Conservation (phyloP, 495 filamentous ascomycete genomes). For the Penicillium psychrofluorescens region DNA sequence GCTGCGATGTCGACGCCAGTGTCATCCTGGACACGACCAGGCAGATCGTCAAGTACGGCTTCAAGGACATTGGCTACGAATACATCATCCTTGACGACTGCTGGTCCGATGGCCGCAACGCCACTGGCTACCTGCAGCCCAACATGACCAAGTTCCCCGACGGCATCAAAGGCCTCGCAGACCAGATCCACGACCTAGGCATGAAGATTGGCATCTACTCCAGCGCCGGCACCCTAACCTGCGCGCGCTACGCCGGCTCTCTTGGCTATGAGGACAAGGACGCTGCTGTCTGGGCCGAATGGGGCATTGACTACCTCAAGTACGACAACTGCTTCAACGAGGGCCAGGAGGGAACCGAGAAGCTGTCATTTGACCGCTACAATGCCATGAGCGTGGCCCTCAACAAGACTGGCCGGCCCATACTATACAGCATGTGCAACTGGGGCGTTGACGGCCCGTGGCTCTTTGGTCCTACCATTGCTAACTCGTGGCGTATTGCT, state of each 20-base stretch:
- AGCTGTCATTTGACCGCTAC: constrained; percentile 45
- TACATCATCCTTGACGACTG: constrained; percentile 52
- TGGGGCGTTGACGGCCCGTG: constrained; percentile 47
- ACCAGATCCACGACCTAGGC: constrained; percentile 36
- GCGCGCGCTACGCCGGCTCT: constrained; percentile 44
- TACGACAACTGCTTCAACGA: constrained; percentile 67
- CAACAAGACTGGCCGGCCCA: constrained; percentile 45
- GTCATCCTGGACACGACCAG: constrained; percentile 39
- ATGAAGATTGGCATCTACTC: constrained; percentile 46
- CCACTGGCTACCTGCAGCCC: constrained; percentile 29
- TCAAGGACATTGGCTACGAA: constrained; percentile 48
- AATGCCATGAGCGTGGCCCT: constrained; percentile 56
- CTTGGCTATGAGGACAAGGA: constrained; percentile 55
- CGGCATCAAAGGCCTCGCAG: constrained; percentile 39
- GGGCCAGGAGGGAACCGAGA: constrained; percentile 40
- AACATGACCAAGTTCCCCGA: constrained; percentile 36
- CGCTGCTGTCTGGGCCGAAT: constrained; percentile 52
- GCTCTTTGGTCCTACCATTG: constrained; percentile 50
- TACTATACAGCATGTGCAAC: constrained; percentile 58
- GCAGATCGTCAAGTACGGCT: constrained; percentile 40
- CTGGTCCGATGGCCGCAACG: constrained; percentile 32
- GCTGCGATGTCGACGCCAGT: constrained; percentile 42
- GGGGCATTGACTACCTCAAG: constrained; percentile 59
- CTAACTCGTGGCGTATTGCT: constrained; percentile 50
- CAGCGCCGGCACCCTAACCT: constrained; percentile 39